Evolutionary conservation across 1,284 basidiomycete genomes (phyloP), one percentile per base, ranked within the genome.

Genomic region (Moniliophthora roreri): DNA sequence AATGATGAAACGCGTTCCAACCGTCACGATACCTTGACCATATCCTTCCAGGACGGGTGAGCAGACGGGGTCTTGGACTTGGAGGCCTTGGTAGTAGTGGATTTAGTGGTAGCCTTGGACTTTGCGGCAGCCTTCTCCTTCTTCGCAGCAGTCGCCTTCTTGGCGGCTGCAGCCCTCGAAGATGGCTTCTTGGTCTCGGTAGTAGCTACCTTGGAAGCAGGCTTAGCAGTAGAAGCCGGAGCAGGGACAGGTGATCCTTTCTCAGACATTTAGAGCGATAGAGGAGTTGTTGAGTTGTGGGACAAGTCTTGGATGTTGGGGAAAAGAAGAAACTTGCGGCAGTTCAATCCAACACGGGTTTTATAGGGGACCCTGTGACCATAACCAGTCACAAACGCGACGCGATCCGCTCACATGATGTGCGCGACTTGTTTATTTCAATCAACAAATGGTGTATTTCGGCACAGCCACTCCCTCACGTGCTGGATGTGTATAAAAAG

Each of bases 21-120:
- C 13, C 24, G 65, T 70, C n/a, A n/a, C n/a, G n/a, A 38, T 58
- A 82, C 84, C 63, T 69, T 80, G 65, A 86, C 77, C 51, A 86
- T 84, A 21, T 84, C 81, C 58, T 79, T 82, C 82, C 82, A 86
- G 1, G 81, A 66, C 1, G 84, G 84, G 56, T 81, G 78, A 37
- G 69, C 60, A 10, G 60, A 54, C 45, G 69, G 56, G 10, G 60
- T 49, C 58, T 69, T 73, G 48, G 53, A 53, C 28, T 48, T 53
- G 35, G 63, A 63, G 42, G 66, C 58, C 67, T 76, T 79, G 16
- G 73, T 61, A 56, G 72, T 70, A 7, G 46, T 37, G 35, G 55
- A 6, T 24, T 48, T 36, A n/a, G 39, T 21, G 39, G 45, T 56
- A 11, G 65, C 53, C 58, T 71, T 70, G 21, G 62, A 34, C 52